Percentiles rank a stretch among this genome's conserved stretches.
Conservation (phyloP, 1,284 basidiomycete species). For the Bondarzewia mesenterica region DNA sequence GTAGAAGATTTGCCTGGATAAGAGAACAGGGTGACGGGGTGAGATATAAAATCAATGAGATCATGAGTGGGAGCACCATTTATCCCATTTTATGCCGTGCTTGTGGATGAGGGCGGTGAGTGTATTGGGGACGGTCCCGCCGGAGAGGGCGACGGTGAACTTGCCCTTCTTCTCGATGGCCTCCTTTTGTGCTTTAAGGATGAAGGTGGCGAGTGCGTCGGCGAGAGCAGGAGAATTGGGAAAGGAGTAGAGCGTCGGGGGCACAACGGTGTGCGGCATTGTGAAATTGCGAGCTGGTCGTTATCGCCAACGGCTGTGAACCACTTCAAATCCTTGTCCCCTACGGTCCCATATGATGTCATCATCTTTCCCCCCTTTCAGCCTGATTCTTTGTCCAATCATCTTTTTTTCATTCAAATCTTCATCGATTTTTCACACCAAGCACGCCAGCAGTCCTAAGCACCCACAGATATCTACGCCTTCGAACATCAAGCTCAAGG, state of each 20-base stretch:
- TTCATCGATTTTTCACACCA: too few relatives aligned
- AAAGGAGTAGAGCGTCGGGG: constrained; percentile 75
- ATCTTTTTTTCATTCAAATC: too few relatives aligned
- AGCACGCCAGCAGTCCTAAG: too few relatives aligned
- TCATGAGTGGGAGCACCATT: constrained; percentile 81
- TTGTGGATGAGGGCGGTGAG: constrained; percentile 70
- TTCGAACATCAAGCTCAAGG: too few relatives aligned
- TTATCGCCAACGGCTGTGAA: too few relatives aligned
- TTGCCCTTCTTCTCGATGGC: constrained; percentile 81
- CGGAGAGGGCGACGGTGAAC: constrained; percentile 91
- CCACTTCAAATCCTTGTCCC: too few relatives aligned
- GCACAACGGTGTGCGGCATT: constrained; percentile 35
- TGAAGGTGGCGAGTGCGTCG: constrained; percentile 70
- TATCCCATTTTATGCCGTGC: constrained; percentile 85
- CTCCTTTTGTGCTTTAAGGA: constrained; percentile 85
- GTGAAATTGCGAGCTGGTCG: not conserved
- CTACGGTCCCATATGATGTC: too few relatives aligned
- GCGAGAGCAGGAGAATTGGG: constrained; percentile 46
- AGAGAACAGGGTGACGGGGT: too few relatives aligned
- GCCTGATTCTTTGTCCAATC: too few relatives aligned
- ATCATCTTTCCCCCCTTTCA: too few relatives aligned
- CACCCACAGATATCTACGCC: too few relatives aligned
- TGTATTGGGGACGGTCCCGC: constrained; percentile 86
- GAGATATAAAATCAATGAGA: not conserved
- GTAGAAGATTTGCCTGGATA: constrained; percentile 95